phyloP scores from a whole-genome alignment of 495 filamentous ascomycete species.

The Neurospora sp. region DNA sequence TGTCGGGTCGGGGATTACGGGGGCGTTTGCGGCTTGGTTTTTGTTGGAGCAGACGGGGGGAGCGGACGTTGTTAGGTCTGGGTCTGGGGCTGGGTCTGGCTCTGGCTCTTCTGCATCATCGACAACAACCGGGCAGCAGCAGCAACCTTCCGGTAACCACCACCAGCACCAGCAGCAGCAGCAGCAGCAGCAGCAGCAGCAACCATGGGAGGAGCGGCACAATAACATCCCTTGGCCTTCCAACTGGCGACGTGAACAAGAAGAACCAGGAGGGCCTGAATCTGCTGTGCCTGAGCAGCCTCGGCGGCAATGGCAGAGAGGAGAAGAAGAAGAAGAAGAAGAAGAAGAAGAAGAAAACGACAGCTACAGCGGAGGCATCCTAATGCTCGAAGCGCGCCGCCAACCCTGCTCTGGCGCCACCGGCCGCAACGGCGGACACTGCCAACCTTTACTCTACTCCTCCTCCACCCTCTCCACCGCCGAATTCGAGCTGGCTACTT shows the following conservation, averaged over 20 bases:
- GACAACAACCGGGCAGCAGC: neutral
- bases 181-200: neutral
- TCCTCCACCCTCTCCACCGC: slow-evolving; percentile 39
- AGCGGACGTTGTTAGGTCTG: slow-evolving; percentile 46
- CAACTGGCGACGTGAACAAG: neutral
- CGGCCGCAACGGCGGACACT: slow-evolving; percentile 61
- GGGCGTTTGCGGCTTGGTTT: slow-evolving; percentile 54
- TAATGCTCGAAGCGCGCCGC: slow-evolving; percentile 62
- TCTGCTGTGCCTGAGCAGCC: neutral
- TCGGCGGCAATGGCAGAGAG: too few relatives aligned
- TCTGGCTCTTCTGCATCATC: neutral
- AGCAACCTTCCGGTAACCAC: neutral
- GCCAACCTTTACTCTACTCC: slow-evolving; percentile 52
- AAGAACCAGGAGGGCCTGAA: too few relatives aligned
- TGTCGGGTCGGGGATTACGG: slow-evolving; percentile 66
- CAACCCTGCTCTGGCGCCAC: neutral
- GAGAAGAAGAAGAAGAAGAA: too few relatives aligned
- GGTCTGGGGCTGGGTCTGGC: neutral
- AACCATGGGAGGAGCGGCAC: slow-evolving; percentile 12
- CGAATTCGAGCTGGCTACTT: slow-evolving; percentile 56
- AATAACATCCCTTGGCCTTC: neutral
- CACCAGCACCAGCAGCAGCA: too few relatives aligned
- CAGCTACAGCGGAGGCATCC: slow-evolving; percentile 24
- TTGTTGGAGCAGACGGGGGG: slow-evolving; percentile 35
- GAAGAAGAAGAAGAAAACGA: neutral